phyloP scores from a whole-genome alignment of 1,284 basidiomycete genomes.

The Papiliotrema laurentii region DNA sequence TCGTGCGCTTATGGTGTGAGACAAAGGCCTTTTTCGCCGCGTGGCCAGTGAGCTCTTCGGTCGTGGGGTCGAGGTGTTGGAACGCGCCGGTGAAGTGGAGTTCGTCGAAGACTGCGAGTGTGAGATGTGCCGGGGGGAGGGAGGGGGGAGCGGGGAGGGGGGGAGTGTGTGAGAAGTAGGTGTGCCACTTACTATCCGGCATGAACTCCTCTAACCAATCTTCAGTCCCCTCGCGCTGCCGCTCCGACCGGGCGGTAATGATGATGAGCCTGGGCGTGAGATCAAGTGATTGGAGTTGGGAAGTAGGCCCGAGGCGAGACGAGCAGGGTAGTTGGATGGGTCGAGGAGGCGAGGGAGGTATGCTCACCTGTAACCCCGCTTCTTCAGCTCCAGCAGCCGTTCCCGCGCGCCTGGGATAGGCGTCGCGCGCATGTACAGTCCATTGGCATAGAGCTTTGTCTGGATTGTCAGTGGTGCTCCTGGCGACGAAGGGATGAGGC shows the following conservation, averaged over 20 bases:
- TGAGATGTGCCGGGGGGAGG: background rate
- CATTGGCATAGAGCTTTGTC: constrained; percentile 21
- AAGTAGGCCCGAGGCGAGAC: no score
- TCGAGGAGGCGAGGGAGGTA: background rate
- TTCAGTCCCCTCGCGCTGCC: constrained; percentile 59
- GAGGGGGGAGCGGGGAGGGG: background rate
- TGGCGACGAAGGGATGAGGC: background rate
- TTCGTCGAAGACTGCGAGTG: constrained; percentile 57
- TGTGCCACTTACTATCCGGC: constrained; percentile 52
- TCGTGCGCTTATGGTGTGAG: constrained; percentile 58
- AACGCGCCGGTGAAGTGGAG: constrained; percentile 74
- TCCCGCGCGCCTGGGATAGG: constrained; percentile 65
- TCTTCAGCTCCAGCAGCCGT: constrained; percentile 56
- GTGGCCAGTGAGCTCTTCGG: constrained; percentile 49
- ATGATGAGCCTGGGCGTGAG: constrained; percentile 51
- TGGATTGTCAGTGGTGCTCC: constrained; percentile 4
- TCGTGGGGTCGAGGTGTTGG: constrained; percentile 38
- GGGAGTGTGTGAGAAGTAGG: background rate
- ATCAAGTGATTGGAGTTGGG: background rate
- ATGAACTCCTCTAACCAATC: constrained; percentile 64
- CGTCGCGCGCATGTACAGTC: constrained; percentile 49
- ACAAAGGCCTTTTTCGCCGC: constrained; percentile 51
- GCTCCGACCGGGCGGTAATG: constrained; percentile 65
- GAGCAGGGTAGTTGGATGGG: no score
- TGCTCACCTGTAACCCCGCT: constrained; percentile 58